These are phyloP conservation scores for Hippophae tibetana DNA, from an alignment of 306 rosid genomes.

Conservation along the genomic window DNA sequence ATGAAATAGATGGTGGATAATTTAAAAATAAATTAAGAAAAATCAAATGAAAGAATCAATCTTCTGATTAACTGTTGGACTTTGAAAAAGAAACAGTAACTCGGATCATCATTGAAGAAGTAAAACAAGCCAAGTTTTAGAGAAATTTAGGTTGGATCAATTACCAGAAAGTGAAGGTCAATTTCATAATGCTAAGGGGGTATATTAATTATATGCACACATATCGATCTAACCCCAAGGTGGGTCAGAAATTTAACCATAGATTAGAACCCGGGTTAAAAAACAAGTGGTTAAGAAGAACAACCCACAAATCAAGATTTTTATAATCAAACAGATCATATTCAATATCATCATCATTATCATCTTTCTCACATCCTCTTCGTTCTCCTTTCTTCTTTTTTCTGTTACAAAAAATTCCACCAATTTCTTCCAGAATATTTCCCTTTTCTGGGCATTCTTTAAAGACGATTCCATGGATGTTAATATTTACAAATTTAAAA, in stretches of 20 bases:
- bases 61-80: no score
- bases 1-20: no score
- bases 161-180: no score
- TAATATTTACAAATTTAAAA: conserved; percentile 23
- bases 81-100: no score
- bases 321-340: conserved; percentile 69
- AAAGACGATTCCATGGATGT: conserved; percentile 20
- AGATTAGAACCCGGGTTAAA: conserved; percentile 89
- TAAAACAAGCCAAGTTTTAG: no score
- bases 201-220: conserved; percentile 13
- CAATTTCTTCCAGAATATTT: neutral
- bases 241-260: conserved; percentile 71
- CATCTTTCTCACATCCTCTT: conserved; percentile 7
- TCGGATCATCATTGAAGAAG: no score
- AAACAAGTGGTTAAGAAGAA: conserved; percentile 76
- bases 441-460: neutral
- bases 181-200: no score
- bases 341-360: conserved; percentile 34
- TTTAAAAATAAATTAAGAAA: no score
- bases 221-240: conserved; percentile 44
- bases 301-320: conserved; percentile 68
- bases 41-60: no score
- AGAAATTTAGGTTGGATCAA: no score
- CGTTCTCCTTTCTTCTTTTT: neutral
- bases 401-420: neutral